phyloP scores from a whole-genome alignment of 345 rosid genomes.

The Syzygium aqueum region DNA sequence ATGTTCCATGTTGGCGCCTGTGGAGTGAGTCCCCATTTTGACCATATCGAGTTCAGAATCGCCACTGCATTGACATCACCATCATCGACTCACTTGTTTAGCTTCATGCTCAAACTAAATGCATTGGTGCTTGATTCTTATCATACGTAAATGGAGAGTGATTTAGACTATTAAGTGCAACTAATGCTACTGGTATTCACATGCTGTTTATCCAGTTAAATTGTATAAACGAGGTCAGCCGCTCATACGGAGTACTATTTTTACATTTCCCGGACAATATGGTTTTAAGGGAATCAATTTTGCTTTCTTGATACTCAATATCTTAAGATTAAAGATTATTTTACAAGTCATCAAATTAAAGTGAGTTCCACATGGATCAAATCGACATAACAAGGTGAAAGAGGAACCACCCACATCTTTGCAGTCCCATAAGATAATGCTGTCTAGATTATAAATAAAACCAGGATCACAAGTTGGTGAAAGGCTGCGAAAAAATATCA shows the following conservation, averaged over 20 bases:
- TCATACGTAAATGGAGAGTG: background rate
- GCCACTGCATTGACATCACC: slow-evolving; percentile 13
- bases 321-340: background rate
- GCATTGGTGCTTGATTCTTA: background rate
- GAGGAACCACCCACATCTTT: background rate
- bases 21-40: slow-evolving; percentile 34
- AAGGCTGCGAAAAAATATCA: background rate
- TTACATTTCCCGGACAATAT: background rate
- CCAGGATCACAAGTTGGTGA: background rate
- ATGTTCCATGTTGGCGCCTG: slow-evolving; percentile 30
- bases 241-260: background rate
- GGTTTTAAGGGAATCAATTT: background rate
- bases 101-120: background rate
- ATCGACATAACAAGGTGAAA: background rate
- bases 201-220: background rate
- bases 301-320: background rate
- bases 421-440: background rate
- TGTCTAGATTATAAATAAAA: background rate
- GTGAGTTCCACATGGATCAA: background rate
- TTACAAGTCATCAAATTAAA: background rate
- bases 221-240: background rate
- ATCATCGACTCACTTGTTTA: background rate
- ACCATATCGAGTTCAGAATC: slow-evolving; percentile 37
- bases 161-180: background rate
- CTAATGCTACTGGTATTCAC: background rate